These are phyloP conservation scores for Neurospora sp. DNA, from an alignment of 495 filamentous ascomycete species.

Conservation along the genomic window DNA sequence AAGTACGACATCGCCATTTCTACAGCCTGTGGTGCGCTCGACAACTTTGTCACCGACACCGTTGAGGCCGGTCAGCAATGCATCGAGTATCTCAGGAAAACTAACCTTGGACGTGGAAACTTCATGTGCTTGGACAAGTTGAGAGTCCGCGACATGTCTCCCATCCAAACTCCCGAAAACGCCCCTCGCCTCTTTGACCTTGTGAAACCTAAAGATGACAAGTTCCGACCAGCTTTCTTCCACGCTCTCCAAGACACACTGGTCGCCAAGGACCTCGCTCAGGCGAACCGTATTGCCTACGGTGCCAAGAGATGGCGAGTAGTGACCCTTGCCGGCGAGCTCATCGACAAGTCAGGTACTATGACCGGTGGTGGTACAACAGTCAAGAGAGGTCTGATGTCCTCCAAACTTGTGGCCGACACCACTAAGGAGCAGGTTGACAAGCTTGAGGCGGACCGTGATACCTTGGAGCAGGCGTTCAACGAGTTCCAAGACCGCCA, in stretches of 20 bases:
- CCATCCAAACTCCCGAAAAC: conserved; percentile 80
- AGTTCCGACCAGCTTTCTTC: conserved; percentile 87
- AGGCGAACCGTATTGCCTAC: conserved; percentile 94
- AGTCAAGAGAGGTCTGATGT: conserved; percentile 86
- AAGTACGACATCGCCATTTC: conserved; percentile 95
- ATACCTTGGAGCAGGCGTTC: conserved; percentile 70
- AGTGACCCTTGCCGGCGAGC: conserved; percentile 85
- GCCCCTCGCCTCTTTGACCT: conserved; percentile 90
- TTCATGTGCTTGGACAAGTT: conserved; percentile 92
- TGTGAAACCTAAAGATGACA: conserved; percentile 77
- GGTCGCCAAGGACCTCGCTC: conserved; percentile 82
- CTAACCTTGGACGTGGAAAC: conserved; percentile 92
- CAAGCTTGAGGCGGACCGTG: conserved; percentile 78
- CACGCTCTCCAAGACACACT: conserved; percentile 87
- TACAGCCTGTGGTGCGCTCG: conserved; percentile 80
- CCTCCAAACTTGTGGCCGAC: conserved; percentile 80
- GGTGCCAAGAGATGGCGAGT: conserved; percentile 89
- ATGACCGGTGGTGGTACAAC: conserved; percentile 95
- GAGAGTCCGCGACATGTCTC: conserved; percentile 59
- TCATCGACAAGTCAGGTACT: conserved; percentile 94
- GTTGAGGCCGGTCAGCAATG: conserved; percentile 94
- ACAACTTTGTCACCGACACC: conserved; percentile 92
- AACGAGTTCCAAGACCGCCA: conserved; percentile 71
- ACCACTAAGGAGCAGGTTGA: conserved; percentile 76
- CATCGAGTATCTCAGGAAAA: conserved; percentile 94